phyloP scores from a whole-genome alignment of 2,329 filamentous ascomycete species.

The Neofusicoccum ribis region DNA sequence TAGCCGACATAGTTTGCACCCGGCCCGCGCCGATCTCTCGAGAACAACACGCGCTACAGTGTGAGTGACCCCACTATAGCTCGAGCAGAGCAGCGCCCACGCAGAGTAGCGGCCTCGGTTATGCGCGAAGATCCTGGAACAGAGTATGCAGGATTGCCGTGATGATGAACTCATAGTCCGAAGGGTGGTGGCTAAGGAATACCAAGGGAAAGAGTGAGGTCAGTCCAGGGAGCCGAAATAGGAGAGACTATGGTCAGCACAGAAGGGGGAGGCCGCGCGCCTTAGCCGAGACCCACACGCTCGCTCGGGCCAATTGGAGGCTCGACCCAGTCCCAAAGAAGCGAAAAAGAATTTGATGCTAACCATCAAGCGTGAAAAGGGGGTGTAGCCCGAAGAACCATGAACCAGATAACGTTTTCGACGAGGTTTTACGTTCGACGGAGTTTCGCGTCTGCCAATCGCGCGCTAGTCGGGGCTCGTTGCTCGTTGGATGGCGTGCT shows the following conservation, averaged over 20 bases:
- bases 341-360: no score
- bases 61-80: conserved; percentile 1
- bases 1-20: conserved; percentile 13
- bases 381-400: no score
- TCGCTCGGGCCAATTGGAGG: neutral
- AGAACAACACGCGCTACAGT: conserved; percentile 6
- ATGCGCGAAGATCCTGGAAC: neutral
- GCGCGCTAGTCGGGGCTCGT: no score
- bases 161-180: neutral
- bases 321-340: neutral
- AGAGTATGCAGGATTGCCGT: neutral
- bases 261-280: neutral
- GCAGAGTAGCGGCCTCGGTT: neutral
- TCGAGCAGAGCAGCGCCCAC: conserved; percentile 6
- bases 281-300: neutral
- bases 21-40: conserved; percentile 8
- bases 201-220: neutral
- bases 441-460: no score
- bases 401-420: no score
- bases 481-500: no score
- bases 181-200: neutral
- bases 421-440: no score
- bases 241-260: neutral
- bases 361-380: no score
- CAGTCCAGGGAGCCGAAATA: neutral